Evolutionary conservation across 1,139 yeast genomes (phyloP), one percentile per base, ranked within the genome.

Genomic region (Suhomyces bolitotheri): DNA sequence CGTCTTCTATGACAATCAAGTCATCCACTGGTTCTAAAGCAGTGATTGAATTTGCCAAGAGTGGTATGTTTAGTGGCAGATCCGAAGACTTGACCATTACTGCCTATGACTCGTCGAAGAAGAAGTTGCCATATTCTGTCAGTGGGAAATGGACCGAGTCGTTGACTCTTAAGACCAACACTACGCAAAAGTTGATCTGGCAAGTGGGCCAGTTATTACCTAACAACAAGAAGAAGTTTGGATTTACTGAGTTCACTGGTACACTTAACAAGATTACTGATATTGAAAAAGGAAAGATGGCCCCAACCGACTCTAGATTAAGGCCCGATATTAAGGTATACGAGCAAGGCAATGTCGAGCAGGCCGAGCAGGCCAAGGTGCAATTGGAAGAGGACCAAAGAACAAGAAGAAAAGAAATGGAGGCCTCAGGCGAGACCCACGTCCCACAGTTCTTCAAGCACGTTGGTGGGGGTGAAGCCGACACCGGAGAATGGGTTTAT

Each of bases 301-400:
- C 97, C 3, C 92, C 90, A 5, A 87, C 95, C 0, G 98, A 92
- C 56, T 85, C 96, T 4, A 76, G 98, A 53, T 61, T 81, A 29
- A 76, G 98, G 52, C 97, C 97, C 0, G 98, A 92, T 58, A 77
- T 88, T 53, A 66, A 76, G 29, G 64, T 70, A 5, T 88, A 88
- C 49, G 95, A 88, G 52, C 54, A 71, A 15, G 94, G 94, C 3
- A 64, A 78, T 14, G 62, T 82, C 7, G 86, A 78, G 11, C 62
- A 66, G 33, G 96, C 97, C 0, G 97, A 90, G 54, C 50, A 45
- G 2, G 48, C 78, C 43, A 92, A 92, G 55, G 60, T 76, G 24
- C 63, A 72, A 31, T 65, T 90, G 23, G 98, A 92, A 56, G 90
- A 84, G 52, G 66, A 64, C 26, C 98, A 92, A 64, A 76, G 98